Conservation (phyloP, 1,284 basidiomycete species). For the Fomitopsis pinicola region DNA sequence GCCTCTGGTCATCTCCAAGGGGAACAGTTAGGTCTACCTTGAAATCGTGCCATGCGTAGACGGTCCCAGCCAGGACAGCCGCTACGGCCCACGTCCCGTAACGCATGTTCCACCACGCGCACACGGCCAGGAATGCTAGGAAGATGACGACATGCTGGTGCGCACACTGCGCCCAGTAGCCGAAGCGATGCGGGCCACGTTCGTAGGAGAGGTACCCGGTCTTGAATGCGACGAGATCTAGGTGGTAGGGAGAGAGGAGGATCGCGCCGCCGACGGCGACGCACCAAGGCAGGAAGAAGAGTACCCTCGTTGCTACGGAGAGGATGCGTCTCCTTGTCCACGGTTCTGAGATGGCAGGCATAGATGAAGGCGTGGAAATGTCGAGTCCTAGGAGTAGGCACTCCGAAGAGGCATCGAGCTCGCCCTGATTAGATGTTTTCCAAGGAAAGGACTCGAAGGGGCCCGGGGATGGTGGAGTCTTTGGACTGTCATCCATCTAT, state of each 20-base stretch:
- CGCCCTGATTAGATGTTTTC: background rate
- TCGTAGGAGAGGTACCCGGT: conserved; percentile 33
- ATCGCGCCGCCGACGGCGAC: conserved; percentile 40
- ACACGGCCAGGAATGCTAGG: conserved; percentile 24
- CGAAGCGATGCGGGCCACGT: conserved; percentile 36
- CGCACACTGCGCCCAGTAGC: conserved; percentile 40
- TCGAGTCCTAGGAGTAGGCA: background rate
- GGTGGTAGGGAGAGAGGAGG: conserved; percentile 34
- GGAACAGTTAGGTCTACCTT: conserved; percentile 28
- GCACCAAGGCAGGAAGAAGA: conserved; percentile 47
- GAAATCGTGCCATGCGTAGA: conserved; percentile 36
- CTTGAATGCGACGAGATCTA: conserved; percentile 36
- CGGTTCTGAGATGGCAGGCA: background rate
- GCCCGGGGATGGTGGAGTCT: background rate
- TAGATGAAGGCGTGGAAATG: background rate
- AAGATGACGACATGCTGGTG: conserved; percentile 39
- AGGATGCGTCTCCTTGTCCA: background rate
- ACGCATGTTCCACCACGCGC: conserved; percentile 25
- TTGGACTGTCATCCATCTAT: too few species aligned
- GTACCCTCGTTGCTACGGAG: background rate
- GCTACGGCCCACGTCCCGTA: conserved; percentile 26
- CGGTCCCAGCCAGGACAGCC: conserved; percentile 27
- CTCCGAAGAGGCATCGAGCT: background rate
- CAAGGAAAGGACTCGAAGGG: background rate
- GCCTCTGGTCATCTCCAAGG: conserved; percentile 40